Evolutionary conservation across 2,329 filamentous ascomycete species (phyloP).

Genomic region (Penicillium capsulatum): DNA sequence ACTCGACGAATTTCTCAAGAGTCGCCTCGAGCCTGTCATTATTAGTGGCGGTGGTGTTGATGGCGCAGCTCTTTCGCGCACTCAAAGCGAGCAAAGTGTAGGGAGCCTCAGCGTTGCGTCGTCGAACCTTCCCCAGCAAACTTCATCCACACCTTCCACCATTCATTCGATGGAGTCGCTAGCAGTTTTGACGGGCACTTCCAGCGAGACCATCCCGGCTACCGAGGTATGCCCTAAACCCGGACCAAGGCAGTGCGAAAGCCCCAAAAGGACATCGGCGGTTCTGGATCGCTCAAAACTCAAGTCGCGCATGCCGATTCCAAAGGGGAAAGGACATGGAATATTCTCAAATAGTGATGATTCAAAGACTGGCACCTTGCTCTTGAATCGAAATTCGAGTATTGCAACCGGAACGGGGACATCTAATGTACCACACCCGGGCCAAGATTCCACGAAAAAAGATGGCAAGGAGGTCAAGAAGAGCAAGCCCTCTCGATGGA

Average conservation of each 20-base stretch:
- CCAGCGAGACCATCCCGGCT: slow-evolving; percentile 14
- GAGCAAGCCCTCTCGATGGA: slow-evolving; percentile 44
- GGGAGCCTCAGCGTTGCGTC: slow-evolving; percentile 33
- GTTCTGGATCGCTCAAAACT: neutral
- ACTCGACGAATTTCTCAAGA: slow-evolving; percentile 47
- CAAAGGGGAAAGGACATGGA: slow-evolving; percentile 16
- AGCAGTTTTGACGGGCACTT: slow-evolving; percentile 23
- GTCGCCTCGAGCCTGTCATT: slow-evolving; percentile 48
- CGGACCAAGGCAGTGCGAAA: slow-evolving; percentile 3
- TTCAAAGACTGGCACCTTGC: slow-evolving; percentile 19
- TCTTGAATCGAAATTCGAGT: slow-evolving; percentile 20
- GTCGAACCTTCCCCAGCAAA: slow-evolving; percentile 19
- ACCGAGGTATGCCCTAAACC: slow-evolving; percentile 5
- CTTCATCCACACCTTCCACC: slow-evolving; percentile 23
- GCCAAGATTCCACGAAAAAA: slow-evolving; percentile 23
- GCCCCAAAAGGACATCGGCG: slow-evolving; percentile 7
- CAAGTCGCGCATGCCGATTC: slow-evolving; percentile 23
- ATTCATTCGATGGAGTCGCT: slow-evolving; percentile 36
- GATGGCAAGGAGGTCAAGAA: slow-evolving; percentile 39
- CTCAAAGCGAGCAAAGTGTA: slow-evolving; percentile 41
- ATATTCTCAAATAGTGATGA: slow-evolving; percentile 22
- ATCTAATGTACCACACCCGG: slow-evolving; percentile 3
- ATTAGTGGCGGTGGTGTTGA: slow-evolving; percentile 45
- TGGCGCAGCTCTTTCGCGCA: slow-evolving; percentile 31
- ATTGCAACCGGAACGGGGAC: slow-evolving; percentile 6